A percentile compares a stretch with the other conserved stretches of the same genome.
Evolutionary conservation across 2,329 filamentous ascomycete genomes (phyloP).

Genomic region (Byssochlamys sp.): DNA sequence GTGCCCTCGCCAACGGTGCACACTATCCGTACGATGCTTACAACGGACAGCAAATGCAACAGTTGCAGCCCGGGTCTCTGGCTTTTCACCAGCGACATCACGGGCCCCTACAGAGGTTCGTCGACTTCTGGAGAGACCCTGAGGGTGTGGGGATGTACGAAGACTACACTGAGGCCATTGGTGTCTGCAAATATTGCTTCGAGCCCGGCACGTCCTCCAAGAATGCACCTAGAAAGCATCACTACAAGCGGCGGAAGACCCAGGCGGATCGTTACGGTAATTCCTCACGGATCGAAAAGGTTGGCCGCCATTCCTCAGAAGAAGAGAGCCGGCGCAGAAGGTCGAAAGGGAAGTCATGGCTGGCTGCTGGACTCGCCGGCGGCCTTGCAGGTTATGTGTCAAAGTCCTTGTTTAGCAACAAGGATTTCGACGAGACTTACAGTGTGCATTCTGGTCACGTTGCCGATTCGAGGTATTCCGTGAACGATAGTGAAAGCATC

Average conservation of each 20-base stretch:
- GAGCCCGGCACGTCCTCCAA: slow-evolving; percentile 47
- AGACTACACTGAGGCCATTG: slow-evolving; percentile 58
- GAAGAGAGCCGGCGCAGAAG: slow-evolving; percentile 39
- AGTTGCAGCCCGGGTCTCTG: slow-evolving; percentile 29
- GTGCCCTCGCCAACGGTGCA: slow-evolving; percentile 21
- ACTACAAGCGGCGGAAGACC: slow-evolving; percentile 39
- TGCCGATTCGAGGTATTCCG: slow-evolving; percentile 16
- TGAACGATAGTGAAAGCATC: slow-evolving; percentile 19
- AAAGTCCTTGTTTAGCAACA: slow-evolving; percentile 43
- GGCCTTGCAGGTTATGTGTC: slow-evolving; percentile 48
- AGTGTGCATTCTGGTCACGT: slow-evolving; percentile 47
- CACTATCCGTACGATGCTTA: slow-evolving; percentile 14
- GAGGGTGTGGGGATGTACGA: slow-evolving; percentile 58
- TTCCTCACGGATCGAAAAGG: slow-evolving; percentile 47
- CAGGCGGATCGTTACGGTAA: slow-evolving; percentile 39
- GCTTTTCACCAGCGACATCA: slow-evolving; percentile 44
- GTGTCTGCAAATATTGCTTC: slow-evolving; percentile 57
- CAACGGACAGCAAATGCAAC: slow-evolving; percentile 2
- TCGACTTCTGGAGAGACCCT: slow-evolving; percentile 54
- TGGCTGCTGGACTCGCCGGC: slow-evolving; percentile 46
- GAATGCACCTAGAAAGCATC: slow-evolving; percentile 53
- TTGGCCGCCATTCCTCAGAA: slow-evolving; percentile 49
- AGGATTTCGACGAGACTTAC: slow-evolving; percentile 53
- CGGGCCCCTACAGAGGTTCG: slow-evolving; percentile 47
- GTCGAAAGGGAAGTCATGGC: slow-evolving; percentile 39